Evolutionary conservation across 257 asterid genomes (phyloP).

Genomic region (Penstemon eatonii): DNA sequence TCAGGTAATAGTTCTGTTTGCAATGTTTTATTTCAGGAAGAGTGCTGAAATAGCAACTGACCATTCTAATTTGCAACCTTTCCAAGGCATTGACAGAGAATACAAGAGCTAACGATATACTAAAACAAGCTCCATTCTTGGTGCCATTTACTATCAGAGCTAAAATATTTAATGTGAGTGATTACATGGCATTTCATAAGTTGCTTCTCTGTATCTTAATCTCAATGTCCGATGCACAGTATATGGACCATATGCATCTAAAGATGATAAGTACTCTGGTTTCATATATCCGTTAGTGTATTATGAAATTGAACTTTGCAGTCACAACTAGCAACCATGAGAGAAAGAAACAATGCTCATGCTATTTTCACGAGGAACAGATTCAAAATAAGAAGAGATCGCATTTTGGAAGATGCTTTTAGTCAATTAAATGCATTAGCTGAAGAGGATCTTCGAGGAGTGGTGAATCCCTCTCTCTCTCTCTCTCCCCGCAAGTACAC

Average conservation of each 20-base stretch:
- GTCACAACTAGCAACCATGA: constrained; percentile 76
- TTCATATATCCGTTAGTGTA: constrained; percentile 16
- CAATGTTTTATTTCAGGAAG: constrained; percentile 23
- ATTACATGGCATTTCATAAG: constrained; percentile 23
- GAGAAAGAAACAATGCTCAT: constrained; percentile 57
- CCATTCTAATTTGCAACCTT: constrained; percentile 29
- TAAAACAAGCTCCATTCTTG: constrained; percentile 92
- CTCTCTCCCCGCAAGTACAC: not conserved
- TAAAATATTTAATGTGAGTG: constrained; percentile 85
- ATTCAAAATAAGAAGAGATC: constrained; percentile 88
- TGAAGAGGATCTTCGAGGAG: constrained; percentile 88
- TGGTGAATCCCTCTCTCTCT: constrained; percentile 47
- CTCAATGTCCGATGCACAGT: constrained; percentile 6
- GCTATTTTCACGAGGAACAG: constrained; percentile 60
- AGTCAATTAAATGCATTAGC: constrained; percentile 71
- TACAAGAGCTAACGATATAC: constrained; percentile 77
- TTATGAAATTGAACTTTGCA: constrained; percentile 41
- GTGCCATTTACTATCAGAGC: constrained; percentile 97
- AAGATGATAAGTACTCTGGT: constrained; percentile 7
- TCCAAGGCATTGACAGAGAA: constrained; percentile 79
- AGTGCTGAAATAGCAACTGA: constrained; percentile 1
- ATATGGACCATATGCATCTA: constrained; percentile 20
- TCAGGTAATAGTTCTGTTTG: constrained; percentile 59
- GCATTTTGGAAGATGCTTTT: constrained; percentile 86
- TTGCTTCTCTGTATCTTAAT: constrained; percentile 17